Evolutionary conservation across 2,329 filamentous ascomycete species (phyloP).

Genomic region (Ascochyta koolunga): DNA sequence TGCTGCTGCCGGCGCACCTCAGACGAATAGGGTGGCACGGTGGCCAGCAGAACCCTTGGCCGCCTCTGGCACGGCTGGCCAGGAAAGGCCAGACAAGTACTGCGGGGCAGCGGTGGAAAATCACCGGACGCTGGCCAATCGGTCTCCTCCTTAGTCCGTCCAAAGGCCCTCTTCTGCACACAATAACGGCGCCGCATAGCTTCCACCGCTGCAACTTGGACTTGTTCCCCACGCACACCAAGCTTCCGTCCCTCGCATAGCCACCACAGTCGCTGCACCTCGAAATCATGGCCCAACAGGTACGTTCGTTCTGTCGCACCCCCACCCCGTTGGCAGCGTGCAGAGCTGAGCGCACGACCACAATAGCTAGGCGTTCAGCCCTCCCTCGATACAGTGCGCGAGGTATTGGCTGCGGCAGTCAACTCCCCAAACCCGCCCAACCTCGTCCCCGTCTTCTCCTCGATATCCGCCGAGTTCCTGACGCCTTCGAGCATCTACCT

Average conservation of each 20-base stretch:
- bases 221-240: not conserved
- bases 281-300: constrained; percentile 34
- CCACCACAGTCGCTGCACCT: constrained; percentile 1
- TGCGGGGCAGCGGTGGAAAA: constrained; percentile 14
- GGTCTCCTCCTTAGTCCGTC: not conserved
- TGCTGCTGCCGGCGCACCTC: constrained; percentile 1
- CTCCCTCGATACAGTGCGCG: constrained; percentile 64
- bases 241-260: not conserved
- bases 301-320: constrained; percentile 14
- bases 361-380: constrained; percentile 60
- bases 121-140: not conserved
- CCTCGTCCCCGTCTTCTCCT: constrained; percentile 79
- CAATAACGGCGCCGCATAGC: not conserved
- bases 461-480: constrained; percentile 88
- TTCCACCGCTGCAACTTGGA: not conserved
- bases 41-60: constrained; percentile 3
- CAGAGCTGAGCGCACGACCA: constrained; percentile 40
- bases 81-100: not conserved
- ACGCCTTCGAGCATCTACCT: constrained; percentile 96
- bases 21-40: constrained; percentile 7
- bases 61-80: not conserved
- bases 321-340: constrained; percentile 7
- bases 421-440: constrained; percentile 68
- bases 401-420: constrained; percentile 60
- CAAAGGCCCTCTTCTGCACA: not conserved